Base-by-base conservation (phyloP, 768 basidiomycete genomes). In the Phanerochaete sordida region DNA sequence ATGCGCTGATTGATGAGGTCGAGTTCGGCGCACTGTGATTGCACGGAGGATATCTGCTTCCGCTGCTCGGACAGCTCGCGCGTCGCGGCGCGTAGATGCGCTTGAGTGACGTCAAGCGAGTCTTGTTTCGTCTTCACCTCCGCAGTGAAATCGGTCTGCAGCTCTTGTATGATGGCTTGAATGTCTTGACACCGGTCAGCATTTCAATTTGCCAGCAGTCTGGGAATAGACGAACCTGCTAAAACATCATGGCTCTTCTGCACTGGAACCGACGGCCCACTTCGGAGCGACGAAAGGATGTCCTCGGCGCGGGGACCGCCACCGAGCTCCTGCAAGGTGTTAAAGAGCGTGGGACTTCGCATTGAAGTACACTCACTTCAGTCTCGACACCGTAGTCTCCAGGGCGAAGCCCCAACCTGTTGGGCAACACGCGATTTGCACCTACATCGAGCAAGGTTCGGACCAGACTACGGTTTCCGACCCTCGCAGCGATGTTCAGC, bases 381-480 rank as follows among this genome's bases (percentile, higher is more conserved):
- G 87, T 87, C 70, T 95, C 93, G 3, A 98, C 85, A 19, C 97
- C 97, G 69, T 95, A 99, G 72, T 99, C 97, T 8, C 88, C 93
- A 1, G 97, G 91, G 55, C 92, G 82, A 68, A 99, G 75, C 3
- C 97, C 97, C 46, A 99, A 77, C 70, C 98, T 98, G 75, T 99
- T 99, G 21, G 89, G 84, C 61, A 92, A 78, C 66, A 85, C 82
- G 65, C 90, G 85, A 73, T 98, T 96, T 5, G 96, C 97, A 13
- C 94, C 95, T 8, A 94, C 91, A 68, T 97, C 95, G 60, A 99
- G 67, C 65, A 98, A 73, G 2, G 93, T 88, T 66, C 89, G 80
- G 15, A 98, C 94, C 60, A 98, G 72, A 62, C 88, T 87, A 62
- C 90, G 80, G 71, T 94, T 97, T 1, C 97, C 97, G 0, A 98